Base-by-base conservation (phyloP, 805 yeast genomes). In the Candida sithepensis region DNA sequence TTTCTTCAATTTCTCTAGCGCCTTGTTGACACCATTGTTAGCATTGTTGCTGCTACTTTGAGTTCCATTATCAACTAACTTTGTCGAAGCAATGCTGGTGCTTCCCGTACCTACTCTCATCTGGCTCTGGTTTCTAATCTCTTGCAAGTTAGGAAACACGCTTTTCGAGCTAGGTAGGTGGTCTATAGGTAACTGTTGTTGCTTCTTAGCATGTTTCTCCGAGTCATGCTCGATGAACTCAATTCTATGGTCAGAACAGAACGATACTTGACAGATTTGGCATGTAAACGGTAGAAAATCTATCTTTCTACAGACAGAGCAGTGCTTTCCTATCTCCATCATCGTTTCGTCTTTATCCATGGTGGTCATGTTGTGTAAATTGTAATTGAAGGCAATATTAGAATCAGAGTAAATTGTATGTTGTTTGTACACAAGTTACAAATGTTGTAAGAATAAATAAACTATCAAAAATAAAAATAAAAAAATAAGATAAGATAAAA, bases 261-360 rank as follows among this genome's bases (percentile, higher is more conserved):
- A 81, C 2, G 70, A 63, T 21, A 58, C 53, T 10, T 70, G 57
- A 44, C 68, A 70, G 39, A 73, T 42, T 4, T 55, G 75, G 58
- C 87, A 82, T 16, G 61, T 62, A 57, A 72, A 81, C 16, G 87
- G 87, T 24, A 82, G 64, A 52, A 81, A 82, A 58, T 82, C 87
- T 6, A 80, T 64, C 50, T 68, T 70, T 41, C 72, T 66, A 58
- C 87, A 82, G 16, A 71, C 64, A 23, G 61, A 55, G 60, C 87
- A 82, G 55, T 79, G 78, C 48, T 73, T 63, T n/a, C 87, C 87
- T 5, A 82, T 72, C 42, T 82, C 76, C 61, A 82, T 65, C 52
- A 81, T 61, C 7, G 66, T 57, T n/a, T 63, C 63, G 30, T 63
- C 66, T 39, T 51, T 55, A 16, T 50, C 44, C 10, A 46, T 41